Evolutionary conservation across 106 monocot genomes (phyloP).

Genomic region (Dioscorea dumetorum): DNA sequence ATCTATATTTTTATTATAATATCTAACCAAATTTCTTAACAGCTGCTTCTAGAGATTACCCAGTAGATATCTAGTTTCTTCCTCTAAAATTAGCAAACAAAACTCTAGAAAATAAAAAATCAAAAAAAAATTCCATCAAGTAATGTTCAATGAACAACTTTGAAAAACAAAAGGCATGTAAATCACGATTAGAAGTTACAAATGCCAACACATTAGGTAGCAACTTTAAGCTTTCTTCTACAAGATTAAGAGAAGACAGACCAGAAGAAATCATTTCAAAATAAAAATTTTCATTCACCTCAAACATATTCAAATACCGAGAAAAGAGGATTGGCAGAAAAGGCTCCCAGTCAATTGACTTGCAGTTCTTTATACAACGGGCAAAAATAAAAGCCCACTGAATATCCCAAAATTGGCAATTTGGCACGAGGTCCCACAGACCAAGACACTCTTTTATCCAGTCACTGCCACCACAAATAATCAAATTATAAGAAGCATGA

Average conservation of each 20-base stretch:
- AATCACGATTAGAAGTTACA: too few species aligned
- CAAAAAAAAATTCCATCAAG: too few species aligned
- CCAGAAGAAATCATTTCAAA: neutral
- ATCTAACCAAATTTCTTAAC: too few species aligned
- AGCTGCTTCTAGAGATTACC: too few species aligned
- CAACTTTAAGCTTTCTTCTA: neutral
- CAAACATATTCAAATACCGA: slow-evolving; percentile 84
- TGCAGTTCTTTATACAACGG: slow-evolving; percentile 74
- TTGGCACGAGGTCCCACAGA: slow-evolving; percentile 72
- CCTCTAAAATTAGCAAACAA: too few species aligned
- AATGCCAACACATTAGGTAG: too few species aligned
- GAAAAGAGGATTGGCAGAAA: slow-evolving; percentile 76
- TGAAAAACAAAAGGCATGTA: too few species aligned
- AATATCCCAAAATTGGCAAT: slow-evolving; percentile 97
- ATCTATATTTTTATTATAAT: too few species aligned
- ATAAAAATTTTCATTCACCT: slow-evolving; percentile 37
- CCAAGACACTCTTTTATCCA: slow-evolving; percentile 71
- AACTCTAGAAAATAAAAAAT: too few species aligned
- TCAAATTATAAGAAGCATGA: slow-evolving; percentile 2
- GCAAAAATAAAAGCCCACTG: slow-evolving; percentile 84
- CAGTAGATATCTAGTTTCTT: too few species aligned
- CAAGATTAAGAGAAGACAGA: neutral
- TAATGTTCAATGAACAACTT: too few species aligned
- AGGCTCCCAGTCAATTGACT: slow-evolving; percentile 74
- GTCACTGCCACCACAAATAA: slow-evolving; percentile 34